These are phyloP conservation scores for Ormosia emarginata DNA, from an alignment of 306 rosid genomes.

Conservation along the genomic window DNA sequence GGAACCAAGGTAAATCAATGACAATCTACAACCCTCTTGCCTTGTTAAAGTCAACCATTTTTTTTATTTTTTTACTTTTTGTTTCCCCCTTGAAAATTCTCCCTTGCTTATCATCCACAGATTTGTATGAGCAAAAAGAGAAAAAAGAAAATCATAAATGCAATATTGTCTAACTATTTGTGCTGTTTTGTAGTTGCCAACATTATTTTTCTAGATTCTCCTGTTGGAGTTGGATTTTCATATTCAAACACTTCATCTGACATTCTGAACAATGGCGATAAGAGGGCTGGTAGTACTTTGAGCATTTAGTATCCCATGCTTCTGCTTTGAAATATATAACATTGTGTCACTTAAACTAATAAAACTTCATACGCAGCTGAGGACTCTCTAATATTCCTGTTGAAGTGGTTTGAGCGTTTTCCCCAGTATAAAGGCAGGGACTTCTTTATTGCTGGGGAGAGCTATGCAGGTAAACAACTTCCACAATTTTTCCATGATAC, in stretches of 20 bases:
- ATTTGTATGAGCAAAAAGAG: not conserved
- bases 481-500: not conserved
- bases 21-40: no score
- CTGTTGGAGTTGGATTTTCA: conserved; percentile 95
- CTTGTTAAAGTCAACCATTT: no score
- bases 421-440: conserved; percentile 68
- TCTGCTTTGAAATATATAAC: not conserved
- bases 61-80: no score
- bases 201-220: conserved; percentile 74
- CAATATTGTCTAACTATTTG: conserved; percentile 9
- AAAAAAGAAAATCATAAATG: not conserved
- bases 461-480: conserved; percentile 73
- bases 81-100: no score
- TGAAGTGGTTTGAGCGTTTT: conserved; percentile 84
- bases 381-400: conserved; percentile 60
- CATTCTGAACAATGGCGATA: conserved; percentile 63
- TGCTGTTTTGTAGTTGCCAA: conserved; percentile 68
- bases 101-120: not conserved
- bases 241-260: conserved; percentile 80
- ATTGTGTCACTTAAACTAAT: conserved; percentile 3
- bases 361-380: conserved; percentile 45
- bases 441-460: conserved; percentile 76
- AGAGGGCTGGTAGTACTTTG: conserved; percentile 57
- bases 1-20: conserved; percentile 65
- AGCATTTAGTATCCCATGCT: not conserved